These are phyloP conservation scores for Cladobotryum protrusum DNA, from an alignment of 2,329 filamentous ascomycete genomes.

Conservation along the genomic window DNA sequence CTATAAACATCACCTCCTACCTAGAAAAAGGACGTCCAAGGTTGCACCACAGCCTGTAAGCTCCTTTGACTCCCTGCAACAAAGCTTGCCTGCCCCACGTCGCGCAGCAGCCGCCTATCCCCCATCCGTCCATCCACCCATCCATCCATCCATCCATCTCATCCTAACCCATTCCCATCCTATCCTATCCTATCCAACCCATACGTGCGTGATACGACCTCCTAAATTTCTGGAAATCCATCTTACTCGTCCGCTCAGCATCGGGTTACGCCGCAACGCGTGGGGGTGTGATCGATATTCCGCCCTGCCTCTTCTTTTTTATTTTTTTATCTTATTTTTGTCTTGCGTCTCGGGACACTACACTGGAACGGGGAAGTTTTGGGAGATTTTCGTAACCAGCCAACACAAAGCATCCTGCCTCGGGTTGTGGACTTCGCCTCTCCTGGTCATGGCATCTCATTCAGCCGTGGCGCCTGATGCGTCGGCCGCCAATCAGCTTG, in stretches of 20 bases:
- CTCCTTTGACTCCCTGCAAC: no score
- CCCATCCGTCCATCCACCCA: background rate
- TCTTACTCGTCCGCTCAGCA: background rate
- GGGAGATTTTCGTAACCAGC: no score
- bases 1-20: background rate
- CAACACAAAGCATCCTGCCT: no score
- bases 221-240: background rate
- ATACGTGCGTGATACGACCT: background rate
- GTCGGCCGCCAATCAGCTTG: conserved; percentile 22
- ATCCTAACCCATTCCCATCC: background rate
- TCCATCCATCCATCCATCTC: background rate
- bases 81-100: background rate
- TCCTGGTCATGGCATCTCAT: conserved; percentile 8
- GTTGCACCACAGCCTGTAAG: no score
- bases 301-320: no score
- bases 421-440: no score
- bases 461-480: conserved; percentile 16
- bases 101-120: background rate
- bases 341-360: no score
- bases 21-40: background rate
- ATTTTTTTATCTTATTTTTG: no score
- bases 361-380: no score
- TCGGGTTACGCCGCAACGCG: no score
- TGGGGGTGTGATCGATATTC: no score
- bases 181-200: background rate